Percentiles rank a stretch among this genome's conserved stretches.
These are phyloP conservation scores for Spathaspora gorwiae DNA, from an alignment of 805 yeast species.

Conservation along the genomic window DNA sequence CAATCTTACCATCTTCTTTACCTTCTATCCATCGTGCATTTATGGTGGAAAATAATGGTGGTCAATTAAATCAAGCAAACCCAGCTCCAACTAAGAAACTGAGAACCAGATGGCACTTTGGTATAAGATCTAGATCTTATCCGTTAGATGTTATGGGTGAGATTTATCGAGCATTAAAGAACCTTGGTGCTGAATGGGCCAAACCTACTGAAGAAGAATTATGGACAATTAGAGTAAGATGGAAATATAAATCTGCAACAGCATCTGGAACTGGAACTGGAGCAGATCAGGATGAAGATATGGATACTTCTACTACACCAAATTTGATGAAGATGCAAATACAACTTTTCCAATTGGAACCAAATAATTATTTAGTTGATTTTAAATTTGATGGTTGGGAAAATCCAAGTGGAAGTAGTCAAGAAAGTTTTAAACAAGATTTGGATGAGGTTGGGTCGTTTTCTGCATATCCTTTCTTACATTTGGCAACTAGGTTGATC, in stretches of 20 bases:
- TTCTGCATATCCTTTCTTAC: slow-evolving; percentile 92
- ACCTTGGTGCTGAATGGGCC: slow-evolving; percentile 96
- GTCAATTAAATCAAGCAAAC: slow-evolving; percentile 15
- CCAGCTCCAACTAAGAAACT: slow-evolving; percentile 74
- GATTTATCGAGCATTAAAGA: slow-evolving; percentile 88
- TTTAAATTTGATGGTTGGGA: slow-evolving; percentile 99
- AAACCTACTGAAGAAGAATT: slow-evolving; percentile 90
- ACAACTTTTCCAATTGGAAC: slow-evolving; percentile 91
- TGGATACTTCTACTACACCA: slow-evolving; percentile 32
- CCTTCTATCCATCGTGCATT: slow-evolving; percentile 93
- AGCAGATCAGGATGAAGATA: slow-evolving; percentile 25
- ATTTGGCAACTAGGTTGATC: slow-evolving; percentile 83
- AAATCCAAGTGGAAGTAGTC: slow-evolving; percentile 7
- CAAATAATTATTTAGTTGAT: slow-evolving; percentile 92
- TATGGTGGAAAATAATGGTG: slow-evolving; percentile 55
- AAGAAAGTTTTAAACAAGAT: slow-evolving; percentile 29
- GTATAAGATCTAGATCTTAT: slow-evolving; percentile 91
- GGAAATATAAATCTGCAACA: slow-evolving; percentile 54
- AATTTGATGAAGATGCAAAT: slow-evolving; percentile 96
- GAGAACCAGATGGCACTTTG: slow-evolving; percentile 97
- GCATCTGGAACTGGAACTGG: background rate
- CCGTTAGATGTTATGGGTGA: slow-evolving; percentile 99
- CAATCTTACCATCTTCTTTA: slow-evolving; percentile 87
- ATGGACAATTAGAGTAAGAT: slow-evolving; percentile 93
- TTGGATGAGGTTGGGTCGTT: slow-evolving; percentile 80